phyloP scores from a whole-genome alignment of 2,329 filamentous ascomycete species.

The Stagonosporopsis rhizophila region DNA sequence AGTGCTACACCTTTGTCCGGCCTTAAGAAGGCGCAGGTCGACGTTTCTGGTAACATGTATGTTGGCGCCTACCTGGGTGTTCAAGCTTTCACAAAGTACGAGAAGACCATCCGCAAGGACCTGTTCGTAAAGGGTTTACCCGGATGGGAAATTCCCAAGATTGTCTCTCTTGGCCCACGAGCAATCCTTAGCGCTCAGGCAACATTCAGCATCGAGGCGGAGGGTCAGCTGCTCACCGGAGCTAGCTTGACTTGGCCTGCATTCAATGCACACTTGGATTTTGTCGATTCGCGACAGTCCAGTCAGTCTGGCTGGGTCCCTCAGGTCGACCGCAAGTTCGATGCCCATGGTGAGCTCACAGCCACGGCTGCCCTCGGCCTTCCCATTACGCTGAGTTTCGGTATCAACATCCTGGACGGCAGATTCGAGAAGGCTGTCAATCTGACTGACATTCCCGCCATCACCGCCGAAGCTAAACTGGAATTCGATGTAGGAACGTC shows the following conservation, averaged over 20 bases:
- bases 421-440: slow-evolving; percentile 12
- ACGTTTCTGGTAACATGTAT: slow-evolving; percentile 15
- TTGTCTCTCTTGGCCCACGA: slow-evolving; percentile 10
- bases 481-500: slow-evolving; percentile 15
- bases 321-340: slow-evolving; percentile 11
- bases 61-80: slow-evolving; percentile 13
- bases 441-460: slow-evolving; percentile 12
- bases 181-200: slow-evolving; percentile 9
- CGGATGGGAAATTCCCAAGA: slow-evolving; percentile 15
- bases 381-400: slow-evolving; percentile 12
- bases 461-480: slow-evolving; percentile 15
- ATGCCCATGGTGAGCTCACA: slow-evolving; percentile 10
- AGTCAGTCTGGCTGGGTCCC: slow-evolving; percentile 16
- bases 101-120: slow-evolving; percentile 14
- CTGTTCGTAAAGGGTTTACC: slow-evolving; percentile 12
- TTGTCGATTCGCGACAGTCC: slow-evolving; percentile 12
- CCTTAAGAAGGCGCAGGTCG: slow-evolving; percentile 16
- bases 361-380: slow-evolving; percentile 16
- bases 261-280: slow-evolving; percentile 11
- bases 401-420: slow-evolving; percentile 8
- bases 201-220: slow-evolving; percentile 14
- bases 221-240: slow-evolving; percentile 13
- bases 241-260: slow-evolving; percentile 14
- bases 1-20: slow-evolving; percentile 14
- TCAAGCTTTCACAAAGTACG: slow-evolving; percentile 15